Conservation (phyloP, 2,329 filamentous ascomycete genomes). For the Pseudocercospora eumusae region DNA sequence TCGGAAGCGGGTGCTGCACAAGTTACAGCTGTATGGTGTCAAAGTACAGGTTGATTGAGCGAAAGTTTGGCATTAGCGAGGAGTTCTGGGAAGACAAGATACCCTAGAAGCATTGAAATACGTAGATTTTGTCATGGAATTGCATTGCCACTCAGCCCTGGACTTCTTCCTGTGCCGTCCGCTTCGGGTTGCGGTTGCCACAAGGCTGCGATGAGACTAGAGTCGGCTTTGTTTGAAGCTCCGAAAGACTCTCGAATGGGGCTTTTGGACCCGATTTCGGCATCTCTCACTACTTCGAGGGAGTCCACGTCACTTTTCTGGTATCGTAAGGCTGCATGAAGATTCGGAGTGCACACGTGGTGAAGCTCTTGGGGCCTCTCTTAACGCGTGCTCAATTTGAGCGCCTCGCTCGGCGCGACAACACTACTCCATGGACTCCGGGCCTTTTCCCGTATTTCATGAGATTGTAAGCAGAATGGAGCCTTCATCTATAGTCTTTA, state of each 20-base stretch:
- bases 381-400: background rate
- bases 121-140: slow-evolving; percentile 3
- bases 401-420: background rate
- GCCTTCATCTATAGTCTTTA: too few relatives aligned
- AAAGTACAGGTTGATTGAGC: slow-evolving; percentile 10
- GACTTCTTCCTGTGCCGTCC: background rate
- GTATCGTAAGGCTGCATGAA: background rate
- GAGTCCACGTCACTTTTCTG: background rate
- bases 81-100: slow-evolving; percentile 3
- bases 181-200: background rate
- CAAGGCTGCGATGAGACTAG: background rate
- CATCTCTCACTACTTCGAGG: background rate
- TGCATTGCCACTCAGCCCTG: background rate
- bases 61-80: slow-evolving; percentile 6
- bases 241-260: background rate
- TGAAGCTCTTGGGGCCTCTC: background rate
- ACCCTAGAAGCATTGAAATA: slow-evolving; percentile 11
- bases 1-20: slow-evolving; percentile 57
- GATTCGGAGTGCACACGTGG: too few relatives aligned
- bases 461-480: background rate
- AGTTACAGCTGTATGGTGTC: slow-evolving; percentile 57
- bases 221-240: background rate
- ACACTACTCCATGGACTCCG: background rate
- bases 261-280: background rate
- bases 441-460: background rate